These are phyloP conservation scores for Aspergillus tanneri DNA, from an alignment of 2,329 filamentous ascomycete genomes.

Conservation along the genomic window DNA sequence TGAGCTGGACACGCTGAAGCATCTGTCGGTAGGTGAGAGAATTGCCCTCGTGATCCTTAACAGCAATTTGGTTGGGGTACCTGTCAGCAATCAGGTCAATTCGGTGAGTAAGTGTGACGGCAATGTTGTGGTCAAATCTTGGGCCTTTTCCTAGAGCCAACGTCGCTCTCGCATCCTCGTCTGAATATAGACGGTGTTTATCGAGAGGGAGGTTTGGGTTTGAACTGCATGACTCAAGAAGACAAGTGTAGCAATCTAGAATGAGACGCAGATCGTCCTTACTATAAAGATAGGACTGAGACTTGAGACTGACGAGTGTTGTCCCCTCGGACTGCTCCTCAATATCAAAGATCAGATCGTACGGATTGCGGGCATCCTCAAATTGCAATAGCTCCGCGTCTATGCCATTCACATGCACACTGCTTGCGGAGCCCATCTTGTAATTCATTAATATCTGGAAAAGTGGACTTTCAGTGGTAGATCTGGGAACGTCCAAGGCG, in stretches of 20 bases:
- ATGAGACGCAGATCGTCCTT: no score
- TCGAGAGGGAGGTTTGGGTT: no score
- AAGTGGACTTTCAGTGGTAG: constrained; percentile 41
- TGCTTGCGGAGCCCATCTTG: constrained; percentile 24
- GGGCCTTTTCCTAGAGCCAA: no score
- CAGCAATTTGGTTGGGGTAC: not conserved
- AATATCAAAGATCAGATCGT: not conserved
- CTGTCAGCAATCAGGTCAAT: not conserved
- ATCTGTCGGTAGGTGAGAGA: not conserved
- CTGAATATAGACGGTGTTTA: no score
- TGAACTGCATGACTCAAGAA: no score
- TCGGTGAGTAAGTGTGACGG: no score
- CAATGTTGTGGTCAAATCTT: no score
- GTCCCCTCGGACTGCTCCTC: no score
- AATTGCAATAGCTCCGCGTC: not conserved
- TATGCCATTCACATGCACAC: not conserved
- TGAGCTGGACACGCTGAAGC: not conserved
- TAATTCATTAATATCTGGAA: constrained; percentile 54
- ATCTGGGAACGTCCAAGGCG: constrained; percentile 40
- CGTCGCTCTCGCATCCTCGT: no score
- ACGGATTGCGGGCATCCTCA: not conserved
- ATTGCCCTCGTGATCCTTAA: not conserved
- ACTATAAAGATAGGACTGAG: no score
- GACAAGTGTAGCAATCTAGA: no score
- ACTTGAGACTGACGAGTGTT: no score